Evolutionary conservation across 2,329 filamentous ascomycete species (phyloP).

Genomic region (Pyrenochaeta sp.): DNA sequence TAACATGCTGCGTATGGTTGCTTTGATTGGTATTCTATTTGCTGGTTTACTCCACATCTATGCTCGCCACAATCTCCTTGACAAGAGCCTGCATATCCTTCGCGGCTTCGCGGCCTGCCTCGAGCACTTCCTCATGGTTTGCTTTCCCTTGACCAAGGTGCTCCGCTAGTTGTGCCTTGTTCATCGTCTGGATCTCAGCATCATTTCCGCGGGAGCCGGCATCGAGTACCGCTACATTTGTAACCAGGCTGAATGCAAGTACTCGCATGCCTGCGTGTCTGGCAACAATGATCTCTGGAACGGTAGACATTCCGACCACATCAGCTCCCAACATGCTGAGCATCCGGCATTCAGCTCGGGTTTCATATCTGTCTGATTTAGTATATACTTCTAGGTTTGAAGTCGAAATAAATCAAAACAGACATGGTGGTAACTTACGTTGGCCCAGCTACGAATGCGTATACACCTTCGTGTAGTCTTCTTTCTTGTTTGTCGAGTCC

Average conservation of each 20-base stretch:
- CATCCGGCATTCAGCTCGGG: slow-evolving; percentile 70
- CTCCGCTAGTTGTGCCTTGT: slow-evolving; percentile 59
- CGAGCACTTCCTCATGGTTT: slow-evolving; percentile 70
- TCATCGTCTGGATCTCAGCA: slow-evolving; percentile 59
- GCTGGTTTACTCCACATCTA: slow-evolving; percentile 33
- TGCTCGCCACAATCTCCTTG: slow-evolving; percentile 54
- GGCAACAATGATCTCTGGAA: slow-evolving; percentile 72
- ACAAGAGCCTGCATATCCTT: slow-evolving; percentile 66
- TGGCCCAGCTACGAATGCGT: slow-evolving; percentile 70
- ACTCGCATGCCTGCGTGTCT: slow-evolving; percentile 69
- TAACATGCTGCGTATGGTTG: neutral
- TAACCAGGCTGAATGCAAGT: slow-evolving; percentile 70
- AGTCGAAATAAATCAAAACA: slow-evolving; percentile 5
- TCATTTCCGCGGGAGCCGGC: slow-evolving; percentile 67
- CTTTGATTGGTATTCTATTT: neutral
- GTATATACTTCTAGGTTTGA: slow-evolving; percentile 2
- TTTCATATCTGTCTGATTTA: slow-evolving; percentile 62
- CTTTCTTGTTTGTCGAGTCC: slow-evolving; percentile 55
- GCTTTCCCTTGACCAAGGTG: slow-evolving; percentile 67
- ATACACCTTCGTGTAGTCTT: slow-evolving; percentile 69
- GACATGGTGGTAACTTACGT: slow-evolving; percentile 53
- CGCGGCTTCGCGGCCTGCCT: slow-evolving; percentile 66
- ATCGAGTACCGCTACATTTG: slow-evolving; percentile 68
- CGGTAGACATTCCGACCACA: slow-evolving; percentile 74
- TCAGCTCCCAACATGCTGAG: slow-evolving; percentile 68